Base-by-base conservation (phyloP, 352 stramenopile species). In the Globisporangium paddicum region DNA sequence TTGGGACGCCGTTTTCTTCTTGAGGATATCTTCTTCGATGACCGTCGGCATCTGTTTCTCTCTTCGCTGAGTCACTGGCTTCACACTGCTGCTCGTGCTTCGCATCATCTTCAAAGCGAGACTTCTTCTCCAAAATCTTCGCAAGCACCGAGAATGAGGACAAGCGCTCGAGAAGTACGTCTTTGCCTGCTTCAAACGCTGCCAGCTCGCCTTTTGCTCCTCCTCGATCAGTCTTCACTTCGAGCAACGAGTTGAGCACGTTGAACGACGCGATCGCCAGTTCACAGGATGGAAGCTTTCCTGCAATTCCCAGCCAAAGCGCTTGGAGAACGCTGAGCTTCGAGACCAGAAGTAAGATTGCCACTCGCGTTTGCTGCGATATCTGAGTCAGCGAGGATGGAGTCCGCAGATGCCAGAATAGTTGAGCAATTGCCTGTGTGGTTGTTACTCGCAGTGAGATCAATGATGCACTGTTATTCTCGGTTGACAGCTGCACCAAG, bases 201-300 rank as follows among this genome's bases (percentile, higher is more conserved):
- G 68, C 47, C 30, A 50, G 26, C 14, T 80, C 67, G 23, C 18
- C 8, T 5, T 32, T 47, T 3, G 47, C 55, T 44, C 60, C 58
- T 9, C 66, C 63, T 13, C 55, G 41, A 19, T 66, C 55, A 10
- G 80, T 11, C 28, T 77, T 79, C 26, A 73, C 74, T 42, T 88
- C 79, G 3, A 93, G 63, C 44, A 81, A 81, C 21, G 67, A 47
- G 40, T 88, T 94, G 2, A 92, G 46, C 7, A 87, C 66, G 38
- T 89, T 94, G 0, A 92, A 56, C 5, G 79, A 86, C 18, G 79
- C 68, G 13, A 84, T 69, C 8, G 67, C 54, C 53, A 89, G 55
- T 9, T 82, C 68, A 11, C 42, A 38, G 18, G 59, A 59, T 37
- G 66, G 16, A 28, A 59, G 16, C 1, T 37, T 23, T 23, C 25